These are phyloP conservation scores for Diplocarpon rosae DNA, from an alignment of 2,329 filamentous ascomycete species.

Conservation along the genomic window DNA sequence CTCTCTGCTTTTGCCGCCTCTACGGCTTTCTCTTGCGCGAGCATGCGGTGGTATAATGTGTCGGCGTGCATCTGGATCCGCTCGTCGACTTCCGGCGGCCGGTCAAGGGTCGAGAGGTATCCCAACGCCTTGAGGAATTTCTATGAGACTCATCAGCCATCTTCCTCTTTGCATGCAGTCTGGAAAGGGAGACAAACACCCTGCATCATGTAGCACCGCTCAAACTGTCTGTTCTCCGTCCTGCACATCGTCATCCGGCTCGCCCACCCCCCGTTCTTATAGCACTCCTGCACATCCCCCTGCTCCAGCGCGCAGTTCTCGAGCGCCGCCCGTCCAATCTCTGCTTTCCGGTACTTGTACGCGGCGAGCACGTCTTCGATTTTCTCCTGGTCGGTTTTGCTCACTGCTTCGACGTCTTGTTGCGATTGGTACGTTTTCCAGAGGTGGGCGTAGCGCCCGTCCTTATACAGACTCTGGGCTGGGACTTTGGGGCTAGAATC, in stretches of 20 bases:
- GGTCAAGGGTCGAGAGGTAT: slow-evolving; percentile 61
- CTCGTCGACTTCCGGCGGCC: slow-evolving; percentile 61
- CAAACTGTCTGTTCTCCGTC: slow-evolving; percentile 64
- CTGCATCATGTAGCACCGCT: slow-evolving; percentile 84
- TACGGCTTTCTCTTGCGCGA: slow-evolving; percentile 68
- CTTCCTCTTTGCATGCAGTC: too few relatives aligned
- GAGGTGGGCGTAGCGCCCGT: slow-evolving; percentile 70
- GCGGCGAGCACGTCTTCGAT: slow-evolving; percentile 69
- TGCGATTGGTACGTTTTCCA: slow-evolving; percentile 87
- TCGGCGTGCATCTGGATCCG: slow-evolving; percentile 95
- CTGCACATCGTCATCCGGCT: slow-evolving; percentile 72
- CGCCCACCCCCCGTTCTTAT: slow-evolving; percentile 56
- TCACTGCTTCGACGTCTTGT: slow-evolving; percentile 53
- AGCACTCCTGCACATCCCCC: slow-evolving; percentile 72
- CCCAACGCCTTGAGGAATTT: slow-evolving; percentile 86
- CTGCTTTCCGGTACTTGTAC: slow-evolving; percentile 70
- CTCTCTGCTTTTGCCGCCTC: slow-evolving; percentile 56
- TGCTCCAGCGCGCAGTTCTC: slow-evolving; percentile 92
- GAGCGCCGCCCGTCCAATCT: slow-evolving; percentile 69
- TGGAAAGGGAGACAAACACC: slow-evolving; percentile 39
- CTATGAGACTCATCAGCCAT: slow-evolving; percentile 29
- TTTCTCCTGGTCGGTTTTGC: slow-evolving; percentile 68
- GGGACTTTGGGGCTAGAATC: slow-evolving; percentile 16
- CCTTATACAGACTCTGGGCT: slow-evolving; percentile 47
- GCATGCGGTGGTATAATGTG: slow-evolving; percentile 75